phyloP scores from a whole-genome alignment of 1,284 basidiomycete genomes.

The Cystobasidium slooffiae region DNA sequence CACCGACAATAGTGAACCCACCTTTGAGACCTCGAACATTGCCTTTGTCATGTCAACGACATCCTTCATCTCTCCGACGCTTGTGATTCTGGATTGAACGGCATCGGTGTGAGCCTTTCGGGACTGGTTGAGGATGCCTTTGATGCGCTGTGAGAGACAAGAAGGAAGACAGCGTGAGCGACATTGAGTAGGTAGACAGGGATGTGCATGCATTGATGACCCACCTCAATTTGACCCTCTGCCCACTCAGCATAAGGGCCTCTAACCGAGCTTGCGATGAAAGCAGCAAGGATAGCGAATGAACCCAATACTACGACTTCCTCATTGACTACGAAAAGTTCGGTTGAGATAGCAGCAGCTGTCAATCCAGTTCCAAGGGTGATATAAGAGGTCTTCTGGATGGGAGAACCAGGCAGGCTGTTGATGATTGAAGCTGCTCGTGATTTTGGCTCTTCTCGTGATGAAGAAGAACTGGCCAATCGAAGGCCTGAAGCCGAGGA shows the following conservation, averaged over 20 bases:
- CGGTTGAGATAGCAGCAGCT: slow-evolving; percentile 93
- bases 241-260: slow-evolving; percentile 95
- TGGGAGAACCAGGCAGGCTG: slow-evolving; percentile 85
- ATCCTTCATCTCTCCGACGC: slow-evolving; percentile 91
- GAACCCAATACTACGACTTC: slow-evolving; percentile 77
- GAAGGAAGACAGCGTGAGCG: too few relatives aligned
- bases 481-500: slow-evolving; percentile 23
- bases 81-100: slow-evolving; percentile 88
- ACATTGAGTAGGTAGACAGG: too few relatives aligned
- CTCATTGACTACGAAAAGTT: slow-evolving; percentile 97
- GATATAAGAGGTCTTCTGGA: slow-evolving; percentile 89
- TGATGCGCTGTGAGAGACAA: slow-evolving; percentile 65
- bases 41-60: slow-evolving; percentile 86
- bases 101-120: slow-evolving; percentile 89
- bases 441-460: slow-evolving; percentile 67
- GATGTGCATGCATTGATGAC: too few relatives aligned
- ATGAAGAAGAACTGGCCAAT: slow-evolving; percentile 19
- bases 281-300: slow-evolving; percentile 77
- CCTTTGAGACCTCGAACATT: slow-evolving; percentile 92
- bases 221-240: slow-evolving; percentile 72
- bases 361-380: slow-evolving; percentile 86
- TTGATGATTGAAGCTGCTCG: slow-evolving; percentile 90
- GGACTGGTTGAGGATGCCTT: slow-evolving; percentile 77
- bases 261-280: slow-evolving; percentile 76
- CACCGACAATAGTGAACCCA: slow-evolving; percentile 54